These are phyloP conservation scores for Nymphaea colorata DNA, from an alignment of 164 flowering plant genomes.

Conservation along the genomic window DNA sequence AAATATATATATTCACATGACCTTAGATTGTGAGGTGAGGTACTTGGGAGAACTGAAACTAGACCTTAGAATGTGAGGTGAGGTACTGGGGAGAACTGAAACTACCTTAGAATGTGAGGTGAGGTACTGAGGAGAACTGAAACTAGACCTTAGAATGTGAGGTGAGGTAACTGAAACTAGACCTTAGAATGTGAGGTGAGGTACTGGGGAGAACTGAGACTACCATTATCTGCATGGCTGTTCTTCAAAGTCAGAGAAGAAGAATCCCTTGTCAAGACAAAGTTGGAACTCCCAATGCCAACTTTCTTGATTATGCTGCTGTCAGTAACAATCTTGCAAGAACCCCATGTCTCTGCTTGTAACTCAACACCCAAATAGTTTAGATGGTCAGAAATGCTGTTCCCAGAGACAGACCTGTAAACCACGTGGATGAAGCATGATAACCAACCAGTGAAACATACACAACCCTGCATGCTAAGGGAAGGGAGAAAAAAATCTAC, in stretches of 20 bases:
- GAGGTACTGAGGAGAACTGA: too few relatives aligned
- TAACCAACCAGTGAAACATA: not conserved
- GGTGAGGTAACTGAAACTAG: too few relatives aligned
- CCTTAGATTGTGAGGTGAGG: too few relatives aligned
- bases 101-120: too few relatives aligned
- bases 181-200: too few relatives aligned
- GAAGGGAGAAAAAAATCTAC: slow-evolving; percentile 14
- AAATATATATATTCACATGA: too few relatives aligned
- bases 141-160: too few relatives aligned
- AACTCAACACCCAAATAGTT: slow-evolving; percentile 56
- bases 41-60: too few relatives aligned
- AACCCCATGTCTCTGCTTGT: slow-evolving; percentile 30
- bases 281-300: slow-evolving; percentile 41
- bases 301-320: slow-evolving; percentile 14
- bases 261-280: slow-evolving; percentile 42
- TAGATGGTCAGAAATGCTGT: slow-evolving; percentile 73
- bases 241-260: slow-evolving; percentile 14
- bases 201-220: not conserved
- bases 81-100: too few relatives aligned
- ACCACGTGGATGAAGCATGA: not conserved
- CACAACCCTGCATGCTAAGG: not conserved
- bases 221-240: not conserved
- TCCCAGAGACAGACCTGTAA: slow-evolving; percentile 67
- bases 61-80: too few relatives aligned
- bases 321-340: slow-evolving; percentile 63